Evolutionary conservation across 1,284 basidiomycete genomes (phyloP).

Genomic region (Austroboletus niveus): DNA sequence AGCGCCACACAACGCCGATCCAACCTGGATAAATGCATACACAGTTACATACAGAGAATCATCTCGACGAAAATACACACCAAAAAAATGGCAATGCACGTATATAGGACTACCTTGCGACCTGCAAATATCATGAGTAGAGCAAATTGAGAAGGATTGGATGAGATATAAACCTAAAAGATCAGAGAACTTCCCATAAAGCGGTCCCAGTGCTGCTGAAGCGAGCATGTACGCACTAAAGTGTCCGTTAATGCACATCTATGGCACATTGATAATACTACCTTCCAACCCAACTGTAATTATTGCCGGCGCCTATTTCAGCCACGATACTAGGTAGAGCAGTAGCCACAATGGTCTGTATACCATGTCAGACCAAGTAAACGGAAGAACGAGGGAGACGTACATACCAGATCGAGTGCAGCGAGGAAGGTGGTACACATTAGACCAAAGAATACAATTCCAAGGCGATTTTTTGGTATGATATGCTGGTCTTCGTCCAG

Average conservation of each 20-base stretch:
- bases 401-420: slow-evolving; percentile 53
- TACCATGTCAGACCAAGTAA: neutral
- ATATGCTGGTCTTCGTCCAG: slow-evolving; percentile 50
- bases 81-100: slow-evolving; percentile 40
- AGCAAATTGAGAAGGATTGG: no score
- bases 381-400: no score
- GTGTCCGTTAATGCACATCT: no score
- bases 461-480: slow-evolving; percentile 52
- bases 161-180: no score
- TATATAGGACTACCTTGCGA: slow-evolving; percentile 3
- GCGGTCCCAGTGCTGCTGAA: no score
- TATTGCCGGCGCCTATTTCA: no score
- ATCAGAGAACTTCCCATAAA: no score
- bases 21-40: slow-evolving; percentile 24
- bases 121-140: no score
- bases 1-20: slow-evolving; percentile 27
- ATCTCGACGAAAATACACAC: slow-evolving; percentile 18
- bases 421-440: slow-evolving; percentile 48
- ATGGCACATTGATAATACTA: no score
- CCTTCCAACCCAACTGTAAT: no score
- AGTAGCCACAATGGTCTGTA: slow-evolving; percentile 33
- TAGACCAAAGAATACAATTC: slow-evolving; percentile 24
- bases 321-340: no score
- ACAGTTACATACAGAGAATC: neutral
- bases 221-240: no score